A percentile compares a stretch with the other conserved stretches of the same genome.
Conservation (phyloP, 2,329 filamentous ascomycete species). For the Lasiodiplodia theobromae region DNA sequence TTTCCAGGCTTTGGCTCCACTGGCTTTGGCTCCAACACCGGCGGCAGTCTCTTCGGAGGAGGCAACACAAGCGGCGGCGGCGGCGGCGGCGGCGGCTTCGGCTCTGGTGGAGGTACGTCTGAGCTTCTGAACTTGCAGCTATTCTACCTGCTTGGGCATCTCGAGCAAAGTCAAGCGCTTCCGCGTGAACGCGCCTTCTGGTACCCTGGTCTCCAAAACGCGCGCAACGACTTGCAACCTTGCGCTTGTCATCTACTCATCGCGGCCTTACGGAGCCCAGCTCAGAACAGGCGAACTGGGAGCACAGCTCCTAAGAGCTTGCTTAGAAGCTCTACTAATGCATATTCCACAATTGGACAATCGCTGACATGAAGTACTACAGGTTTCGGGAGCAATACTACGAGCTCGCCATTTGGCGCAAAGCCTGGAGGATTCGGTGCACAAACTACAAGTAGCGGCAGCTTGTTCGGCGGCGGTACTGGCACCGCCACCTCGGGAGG, state of each 20-base stretch:
- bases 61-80: slow-evolving; percentile 35
- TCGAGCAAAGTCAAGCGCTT: not conserved
- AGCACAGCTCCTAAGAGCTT: not conserved
- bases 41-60: slow-evolving; percentile 37
- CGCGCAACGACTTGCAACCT: not conserved
- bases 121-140: slow-evolving; percentile 14
- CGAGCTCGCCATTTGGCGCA: slow-evolving; percentile 38
- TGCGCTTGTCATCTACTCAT: not conserved
- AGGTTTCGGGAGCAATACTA: slow-evolving; percentile 31
- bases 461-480: slow-evolving; percentile 38
- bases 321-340: not conserved
- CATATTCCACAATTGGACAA: not conserved
- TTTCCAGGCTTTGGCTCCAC: slow-evolving; percentile 48
- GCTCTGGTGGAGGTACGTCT: slow-evolving; percentile 34
- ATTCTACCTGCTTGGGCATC: slow-evolving; percentile 6
- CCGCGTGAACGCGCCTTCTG: not conserved
- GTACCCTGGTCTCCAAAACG: not conserved
- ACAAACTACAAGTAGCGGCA: slow-evolving; percentile 34
- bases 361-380: slow-evolving; percentile 9
- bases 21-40: slow-evolving; percentile 39
- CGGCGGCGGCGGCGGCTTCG: slow-evolving; percentile 42
- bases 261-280: not conserved
- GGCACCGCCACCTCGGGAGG: slow-evolving; percentile 31
- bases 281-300: not conserved
- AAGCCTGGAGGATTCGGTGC: slow-evolving; percentile 28